Evolutionary conservation across 306 rosid genomes (phyloP), one percentile per base, ranked within the genome.

Genomic region (Cicer yamashitae): DNA sequence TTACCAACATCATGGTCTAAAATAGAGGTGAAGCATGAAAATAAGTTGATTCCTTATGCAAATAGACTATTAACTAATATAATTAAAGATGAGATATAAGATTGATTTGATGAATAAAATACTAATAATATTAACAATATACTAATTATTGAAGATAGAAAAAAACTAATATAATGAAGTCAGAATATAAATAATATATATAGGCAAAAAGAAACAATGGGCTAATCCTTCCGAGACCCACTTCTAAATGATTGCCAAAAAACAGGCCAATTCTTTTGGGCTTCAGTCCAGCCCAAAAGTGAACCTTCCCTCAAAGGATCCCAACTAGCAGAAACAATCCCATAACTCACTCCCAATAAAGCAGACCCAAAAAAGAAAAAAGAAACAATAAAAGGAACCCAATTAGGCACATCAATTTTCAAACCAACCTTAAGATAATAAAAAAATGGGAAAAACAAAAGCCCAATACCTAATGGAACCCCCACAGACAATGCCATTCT

Each of bases 241-340:
- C 83, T 84, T 61, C 87, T 12, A 75, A 87, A 9, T 10, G 96
- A 88, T 69, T 83, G 87, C 89, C 91, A 87, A 81, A 91, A 84
- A 9, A 89, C 87, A 73, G 93, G 96, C 91, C 93, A 89, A 75
- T 91, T 91, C 78, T 87, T 91, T 44, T 75, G 82, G 71, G 94
- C 96, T 67, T 88, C 90, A 56, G 71, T 88, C 98, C 92, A 89
- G 4, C 89, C 94, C 85, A 86, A 71, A 45, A 89, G 70, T 4
- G 94, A 83, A 1, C 92, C 96, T 79, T 84, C 91, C 76, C 91
- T 89, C 51, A 84, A 8, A 13, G 96, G 98, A 75, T 87, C 94
- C 97, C 97, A 91, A 62, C 97, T 91, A 30, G 96, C 82, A 82
- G 98, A 94, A 75, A 90, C 98, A 82, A 91, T 94, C 74, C 97